These are phyloP conservation scores for Phalaenopsis aphrodite DNA, from an alignment of 106 monocot species.

Conservation along the genomic window DNA sequence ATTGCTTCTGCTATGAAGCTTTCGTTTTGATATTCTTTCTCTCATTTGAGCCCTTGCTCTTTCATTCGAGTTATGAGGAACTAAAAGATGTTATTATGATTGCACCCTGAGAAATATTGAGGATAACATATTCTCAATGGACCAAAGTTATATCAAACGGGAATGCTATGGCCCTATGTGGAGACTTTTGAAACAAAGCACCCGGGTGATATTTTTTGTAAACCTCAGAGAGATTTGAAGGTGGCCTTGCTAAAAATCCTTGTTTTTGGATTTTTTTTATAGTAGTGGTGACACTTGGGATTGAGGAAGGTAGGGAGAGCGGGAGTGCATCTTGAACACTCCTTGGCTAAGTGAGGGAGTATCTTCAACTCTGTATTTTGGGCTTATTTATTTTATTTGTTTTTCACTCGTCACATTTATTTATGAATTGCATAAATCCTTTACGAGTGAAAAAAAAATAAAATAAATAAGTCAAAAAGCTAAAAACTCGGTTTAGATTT, in stretches of 20 bases:
- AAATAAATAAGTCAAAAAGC: not conserved
- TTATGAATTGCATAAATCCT: not conserved
- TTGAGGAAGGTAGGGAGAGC: not conserved
- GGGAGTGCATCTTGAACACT: not conserved
- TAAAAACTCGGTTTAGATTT: not conserved
- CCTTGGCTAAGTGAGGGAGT: not conserved
- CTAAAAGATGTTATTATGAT: not conserved
- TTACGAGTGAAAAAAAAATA: too few relatives aligned
- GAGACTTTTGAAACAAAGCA: not conserved
- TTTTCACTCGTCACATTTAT: not conserved
- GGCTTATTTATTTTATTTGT: not conserved
- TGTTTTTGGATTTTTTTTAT: not conserved
- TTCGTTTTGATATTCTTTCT: not conserved
- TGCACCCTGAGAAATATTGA: not conserved
- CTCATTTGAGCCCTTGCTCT: not conserved
- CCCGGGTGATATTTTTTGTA: not conserved
- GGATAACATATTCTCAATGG: not conserved
- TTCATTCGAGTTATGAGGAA: not conserved
- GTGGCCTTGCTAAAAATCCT: not conserved
- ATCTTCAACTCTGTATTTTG: not conserved
- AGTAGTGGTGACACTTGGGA: not conserved
- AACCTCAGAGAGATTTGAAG: not conserved
- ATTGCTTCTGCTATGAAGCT: not conserved
- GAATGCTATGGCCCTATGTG: not conserved
- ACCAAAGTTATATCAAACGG: not conserved